Conservation (phyloP, 2,329 filamentous ascomycete genomes). For the Thelonectria olida region DNA sequence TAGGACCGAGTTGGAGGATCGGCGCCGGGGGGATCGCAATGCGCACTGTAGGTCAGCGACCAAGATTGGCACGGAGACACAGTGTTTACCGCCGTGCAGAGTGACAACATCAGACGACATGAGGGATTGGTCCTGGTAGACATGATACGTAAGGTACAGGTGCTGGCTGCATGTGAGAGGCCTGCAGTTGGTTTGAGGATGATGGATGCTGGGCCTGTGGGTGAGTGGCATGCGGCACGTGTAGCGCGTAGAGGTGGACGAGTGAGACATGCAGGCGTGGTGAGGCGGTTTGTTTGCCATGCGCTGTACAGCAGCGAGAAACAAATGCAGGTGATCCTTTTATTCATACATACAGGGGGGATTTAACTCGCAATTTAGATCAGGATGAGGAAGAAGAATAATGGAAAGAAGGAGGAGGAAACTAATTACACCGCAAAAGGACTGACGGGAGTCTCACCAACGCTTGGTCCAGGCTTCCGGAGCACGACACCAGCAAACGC, state of each 20-base stretch:
- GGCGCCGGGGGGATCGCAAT: not conserved
- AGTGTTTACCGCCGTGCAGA: conserved; percentile 6
- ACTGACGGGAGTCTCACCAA: not conserved
- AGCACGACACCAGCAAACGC: not conserved
- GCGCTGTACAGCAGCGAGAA: too few relatives aligned
- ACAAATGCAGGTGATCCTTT: too few relatives aligned
- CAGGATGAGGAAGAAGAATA: not conserved
- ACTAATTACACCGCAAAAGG: not conserved
- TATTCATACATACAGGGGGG: too few relatives aligned
- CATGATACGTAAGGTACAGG: not conserved
- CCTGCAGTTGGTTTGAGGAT: too few relatives aligned
- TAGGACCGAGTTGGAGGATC: conserved; percentile 14
- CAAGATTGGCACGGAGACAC: not conserved
- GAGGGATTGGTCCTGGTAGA: not conserved
- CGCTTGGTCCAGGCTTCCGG: not conserved
- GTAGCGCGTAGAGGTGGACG: not conserved
- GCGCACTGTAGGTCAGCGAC: conserved; percentile 5
- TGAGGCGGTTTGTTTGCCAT: too few relatives aligned
- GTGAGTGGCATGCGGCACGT: not conserved
- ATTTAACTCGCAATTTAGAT: not conserved
- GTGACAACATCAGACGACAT: not conserved
- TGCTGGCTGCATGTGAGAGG: not conserved
- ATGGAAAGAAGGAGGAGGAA: too few relatives aligned
- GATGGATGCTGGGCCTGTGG: not conserved
- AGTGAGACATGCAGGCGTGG: not conserved